These are phyloP conservation scores for Hypsizygus marmoreus DNA, from an alignment of 768 basidiomycete species.

Conservation along the genomic window DNA sequence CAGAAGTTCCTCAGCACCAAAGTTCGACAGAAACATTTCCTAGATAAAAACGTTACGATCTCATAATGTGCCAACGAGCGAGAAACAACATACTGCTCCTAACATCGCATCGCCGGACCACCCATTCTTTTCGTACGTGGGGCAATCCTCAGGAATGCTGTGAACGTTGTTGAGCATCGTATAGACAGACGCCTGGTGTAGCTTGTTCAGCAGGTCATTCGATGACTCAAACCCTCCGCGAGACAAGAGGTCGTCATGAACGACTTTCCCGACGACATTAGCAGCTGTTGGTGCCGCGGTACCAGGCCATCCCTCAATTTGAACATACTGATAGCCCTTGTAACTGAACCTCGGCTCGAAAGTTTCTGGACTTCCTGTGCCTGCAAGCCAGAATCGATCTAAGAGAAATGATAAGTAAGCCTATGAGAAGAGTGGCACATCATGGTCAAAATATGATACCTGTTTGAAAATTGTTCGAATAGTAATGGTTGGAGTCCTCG, in stretches of 20 bases:
- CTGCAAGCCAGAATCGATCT: slow-evolving; percentile 27
- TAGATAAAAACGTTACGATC: neutral
- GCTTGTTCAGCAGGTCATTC: slow-evolving; percentile 21
- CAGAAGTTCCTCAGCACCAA: slow-evolving; percentile 26
- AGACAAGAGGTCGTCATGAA: slow-evolving; percentile 22
- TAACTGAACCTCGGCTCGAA: slow-evolving; percentile 29
- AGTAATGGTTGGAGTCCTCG: slow-evolving; percentile 21
- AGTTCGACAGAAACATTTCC: slow-evolving; percentile 31
- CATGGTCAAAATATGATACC: slow-evolving; percentile 3
- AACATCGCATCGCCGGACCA: slow-evolving; percentile 34
- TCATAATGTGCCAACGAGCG: neutral
- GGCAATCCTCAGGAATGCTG: slow-evolving; percentile 27
- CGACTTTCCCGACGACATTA: slow-evolving; percentile 23
- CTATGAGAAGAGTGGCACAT: neutral
- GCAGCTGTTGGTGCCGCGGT: slow-evolving; percentile 19
- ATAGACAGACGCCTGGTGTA: slow-evolving; percentile 22
- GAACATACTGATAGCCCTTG: slow-evolving; percentile 28
- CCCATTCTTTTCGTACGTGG: slow-evolving; percentile 33
- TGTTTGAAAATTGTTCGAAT: slow-evolving; percentile 27
- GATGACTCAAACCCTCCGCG: slow-evolving; percentile 21
- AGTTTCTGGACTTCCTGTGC: slow-evolving; percentile 21
- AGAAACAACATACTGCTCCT: slow-evolving; percentile 21
- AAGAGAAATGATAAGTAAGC: neutral
- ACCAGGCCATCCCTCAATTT: slow-evolving; percentile 24
- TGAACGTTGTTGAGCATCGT: slow-evolving; percentile 27